These are phyloP conservation scores for Ogataea salicorniae DNA, from an alignment of 805 yeast genomes.

Conservation along the genomic window DNA sequence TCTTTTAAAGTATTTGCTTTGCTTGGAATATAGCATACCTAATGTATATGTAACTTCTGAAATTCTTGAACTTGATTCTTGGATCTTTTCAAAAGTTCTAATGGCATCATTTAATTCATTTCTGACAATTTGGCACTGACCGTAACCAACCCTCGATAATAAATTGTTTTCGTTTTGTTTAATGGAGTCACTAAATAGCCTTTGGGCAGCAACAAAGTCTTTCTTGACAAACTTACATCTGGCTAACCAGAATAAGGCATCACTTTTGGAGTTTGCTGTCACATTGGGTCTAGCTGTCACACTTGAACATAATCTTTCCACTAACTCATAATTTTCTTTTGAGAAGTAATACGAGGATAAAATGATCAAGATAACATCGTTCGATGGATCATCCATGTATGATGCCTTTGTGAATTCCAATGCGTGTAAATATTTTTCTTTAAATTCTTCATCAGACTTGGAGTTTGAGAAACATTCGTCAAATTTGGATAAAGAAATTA, in stretches of 20 bases:
- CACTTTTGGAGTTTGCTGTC: constrained; percentile 44
- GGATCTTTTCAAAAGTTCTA: constrained; percentile 72
- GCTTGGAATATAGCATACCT: constrained; percentile 67
- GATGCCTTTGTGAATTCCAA: constrained; percentile 43
- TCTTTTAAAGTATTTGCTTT: constrained; percentile 31
- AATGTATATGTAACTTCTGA: constrained; percentile 70
- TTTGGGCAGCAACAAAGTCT: constrained; percentile 68
- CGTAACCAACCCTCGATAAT: constrained; percentile 75
- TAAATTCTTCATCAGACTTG: constrained; percentile 56
- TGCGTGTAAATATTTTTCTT: constrained; percentile 51
- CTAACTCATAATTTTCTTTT: constrained; percentile 52
- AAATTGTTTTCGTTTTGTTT: constrained; percentile 59
- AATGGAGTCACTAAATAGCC: constrained; percentile 65
- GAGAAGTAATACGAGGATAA: constrained; percentile 71
- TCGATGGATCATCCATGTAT: constrained; percentile 37
- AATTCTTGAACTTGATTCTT: constrained; percentile 60
- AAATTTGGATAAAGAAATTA: constrained; percentile 64
- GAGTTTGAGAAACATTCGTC: constrained; percentile 57
- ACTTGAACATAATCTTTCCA: constrained; percentile 49
- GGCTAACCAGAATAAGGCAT: constrained; percentile 80
- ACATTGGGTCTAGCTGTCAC: constrained; percentile 38
- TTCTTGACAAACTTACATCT: constrained; percentile 59
- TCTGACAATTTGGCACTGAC: constrained; percentile 75
- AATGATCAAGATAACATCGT: constrained; percentile 59
- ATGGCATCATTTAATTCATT: constrained; percentile 78